These are phyloP conservation scores for Cardamine resedifolia DNA, from an alignment of 345 rosid species.

Conservation along the genomic window DNA sequence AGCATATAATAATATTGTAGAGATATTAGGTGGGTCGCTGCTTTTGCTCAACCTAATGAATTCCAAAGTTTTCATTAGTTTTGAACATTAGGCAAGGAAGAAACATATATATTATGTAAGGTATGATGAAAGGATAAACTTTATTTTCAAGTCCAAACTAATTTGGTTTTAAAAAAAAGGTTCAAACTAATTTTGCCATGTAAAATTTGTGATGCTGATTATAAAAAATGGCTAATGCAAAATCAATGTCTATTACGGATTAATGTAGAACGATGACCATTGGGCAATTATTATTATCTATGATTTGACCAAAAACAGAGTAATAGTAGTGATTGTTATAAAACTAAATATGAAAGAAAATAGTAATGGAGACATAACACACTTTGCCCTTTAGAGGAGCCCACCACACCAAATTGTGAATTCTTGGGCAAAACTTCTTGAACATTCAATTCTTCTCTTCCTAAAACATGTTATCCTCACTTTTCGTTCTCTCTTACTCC, in stretches of 20 bases:
- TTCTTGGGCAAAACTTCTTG: slow-evolving; percentile 33
- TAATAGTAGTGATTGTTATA: slow-evolving; percentile 3
- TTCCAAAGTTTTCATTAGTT: background rate
- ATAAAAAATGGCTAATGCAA: background rate
- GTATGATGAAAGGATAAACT: background rate
- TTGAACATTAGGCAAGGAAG: slow-evolving; percentile 26
- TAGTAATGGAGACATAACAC: slow-evolving; percentile 41
- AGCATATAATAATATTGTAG: slow-evolving; percentile 2
- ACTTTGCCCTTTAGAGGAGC: slow-evolving; percentile 37
- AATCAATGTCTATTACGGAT: background rate
- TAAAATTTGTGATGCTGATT: background rate
- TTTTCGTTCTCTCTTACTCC: slow-evolving; percentile 13
- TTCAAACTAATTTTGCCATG: background rate
- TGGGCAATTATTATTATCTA: background rate
- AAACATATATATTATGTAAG: background rate
- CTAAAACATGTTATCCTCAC: slow-evolving; percentile 34
- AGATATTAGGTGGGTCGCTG: slow-evolving; percentile 33
- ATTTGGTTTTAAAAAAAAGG: background rate
- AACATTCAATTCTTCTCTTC: slow-evolving; percentile 36
- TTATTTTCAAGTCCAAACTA: background rate
- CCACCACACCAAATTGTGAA: slow-evolving; percentile 37
- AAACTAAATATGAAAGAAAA: slow-evolving; percentile 16
- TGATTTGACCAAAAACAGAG: slow-evolving; percentile 27
- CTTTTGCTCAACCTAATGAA: slow-evolving; percentile 34
- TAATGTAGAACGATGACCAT: background rate